Evolutionary conservation across 2,329 filamentous ascomycete genomes (phyloP), one percentile per base, ranked within the genome.

Genomic region (Lasiodiplodia sp.): DNA sequence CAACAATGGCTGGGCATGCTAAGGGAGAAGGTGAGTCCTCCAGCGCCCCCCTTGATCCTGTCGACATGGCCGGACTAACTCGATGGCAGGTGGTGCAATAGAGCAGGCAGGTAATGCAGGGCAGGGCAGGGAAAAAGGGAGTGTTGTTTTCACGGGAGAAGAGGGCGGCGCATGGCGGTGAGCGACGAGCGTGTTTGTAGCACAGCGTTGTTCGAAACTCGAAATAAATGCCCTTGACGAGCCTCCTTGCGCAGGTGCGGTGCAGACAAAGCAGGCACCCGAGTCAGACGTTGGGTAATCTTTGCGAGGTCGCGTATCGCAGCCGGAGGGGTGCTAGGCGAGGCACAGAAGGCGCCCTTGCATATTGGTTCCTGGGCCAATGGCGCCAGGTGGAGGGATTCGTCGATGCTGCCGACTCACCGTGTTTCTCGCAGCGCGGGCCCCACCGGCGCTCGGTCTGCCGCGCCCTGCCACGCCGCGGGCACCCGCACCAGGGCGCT

Each of bases 1-100:
- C 91, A 91, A 75, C 95, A 98, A 82, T 99, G 94, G 91, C 91
- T 98, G 85, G 94, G 93, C 68, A 90, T 88, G 75, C 82, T 99
- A 81, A 88, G 95, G 81, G 96, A 98, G 86, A 99, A 98, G 93
- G 96, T 97, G 80, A 82, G 85, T 76, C 67, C 47, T 25, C 60
- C 60, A 52, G 31, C 40, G 49, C 25, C 62, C 37, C 67, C 68
- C 16, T 68, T 69, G 51, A 69, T 70, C 31, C 60, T 69, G n/a
- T 55, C 44, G 66, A 68, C 47, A 34, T 68, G 56, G 66, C 66
- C 66, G 49, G 67, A 57, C 57, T 53, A 51, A 60, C 28, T 31
- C 25, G n/a, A 34, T 49, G 67, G 58, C 67, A 69, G 78, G 78
- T 79, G 72, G 77, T 79, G 70, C 76, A 78, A 73, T 79, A 77